Conservation (phyloP, 345 rosid species). For the Fremontodendron californicum region DNA sequence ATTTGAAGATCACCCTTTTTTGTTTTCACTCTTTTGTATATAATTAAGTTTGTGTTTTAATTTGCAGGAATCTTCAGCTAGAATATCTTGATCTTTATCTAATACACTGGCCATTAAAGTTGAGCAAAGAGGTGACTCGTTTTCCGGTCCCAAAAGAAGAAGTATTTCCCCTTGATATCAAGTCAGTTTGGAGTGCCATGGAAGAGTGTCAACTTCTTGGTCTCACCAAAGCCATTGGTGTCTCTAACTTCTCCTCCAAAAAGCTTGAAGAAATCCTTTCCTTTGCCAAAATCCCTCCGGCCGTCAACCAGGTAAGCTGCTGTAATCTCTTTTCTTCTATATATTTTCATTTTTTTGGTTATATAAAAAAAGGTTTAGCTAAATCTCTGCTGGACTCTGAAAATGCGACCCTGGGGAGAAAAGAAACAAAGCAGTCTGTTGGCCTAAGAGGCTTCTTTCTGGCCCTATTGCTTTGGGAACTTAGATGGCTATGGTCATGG, state of each 20-base stretch:
- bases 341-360: too few species aligned
- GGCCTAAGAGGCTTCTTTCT: not conserved
- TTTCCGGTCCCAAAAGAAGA: slow-evolving; percentile 11
- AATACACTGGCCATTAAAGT: slow-evolving; percentile 37
- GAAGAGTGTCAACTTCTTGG: slow-evolving; percentile 29
- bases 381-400: too few species aligned
- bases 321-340: not conserved
- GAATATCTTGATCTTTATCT: slow-evolving; percentile 41
- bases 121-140: slow-evolving; percentile 15
- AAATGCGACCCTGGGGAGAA: not conserved
- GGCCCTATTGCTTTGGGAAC: not conserved
- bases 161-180: slow-evolving; percentile 20
- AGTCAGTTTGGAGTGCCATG: slow-evolving; percentile 37
- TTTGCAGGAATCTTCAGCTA: slow-evolving; percentile 33
- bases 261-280: slow-evolving; percentile 29
- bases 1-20: not conserved
- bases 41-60: not conserved
- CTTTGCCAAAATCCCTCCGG: slow-evolving; percentile 30
- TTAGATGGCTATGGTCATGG: not conserved
- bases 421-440: not conserved
- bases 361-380: too few species aligned
- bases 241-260: slow-evolving; percentile 35
- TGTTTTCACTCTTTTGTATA: not conserved
- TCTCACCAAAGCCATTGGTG: slow-evolving; percentile 29
- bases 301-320: slow-evolving; percentile 14